Base-by-base conservation (phyloP, 345 rosid species). In the Pistacia vera region DNA sequence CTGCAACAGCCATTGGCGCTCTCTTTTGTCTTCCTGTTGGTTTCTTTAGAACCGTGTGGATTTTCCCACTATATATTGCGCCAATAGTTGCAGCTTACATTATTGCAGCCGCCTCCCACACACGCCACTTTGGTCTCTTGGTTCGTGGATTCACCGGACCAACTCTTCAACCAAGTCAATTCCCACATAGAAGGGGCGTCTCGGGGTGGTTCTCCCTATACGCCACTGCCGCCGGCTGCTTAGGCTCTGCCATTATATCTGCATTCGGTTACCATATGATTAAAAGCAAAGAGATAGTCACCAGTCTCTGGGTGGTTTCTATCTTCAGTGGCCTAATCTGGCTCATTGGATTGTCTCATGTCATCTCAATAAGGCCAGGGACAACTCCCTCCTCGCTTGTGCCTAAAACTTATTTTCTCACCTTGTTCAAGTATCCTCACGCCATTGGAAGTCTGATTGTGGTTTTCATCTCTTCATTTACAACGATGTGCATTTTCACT, bases 271-370 rank as follows among this genome's bases (percentile, higher is more conserved):
- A 84, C 79, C 75, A 83, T 38, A 90, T 90, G 94, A 85, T 90
- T 9, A 52, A 77, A n/a, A 57, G 81, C 18, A 58, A 48, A 0
- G 86, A 86, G 54, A 75, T 55, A 22, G 76, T 76, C 28, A 66
- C 71, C 1, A 81, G 88, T 30, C 81, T 90, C 20, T 90, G 92
- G 94, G 78, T 88, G 8, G 90, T 90, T 71, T 87, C 92, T 3
- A 90, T 88, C 36, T 90, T 87, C 77, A 86, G 92, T 75, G 91
- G 92, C 76, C 78, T 90, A 16, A 78, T 59, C 36, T 90, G 92
- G 94, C 83, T 89, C 14, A 36, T 72, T 2, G 92, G 94, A 8
- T 63, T 81, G 7, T 18, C 81, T 10, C 87, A 86, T 51, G 64
- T 83, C 20, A 12, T 62, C 36, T 35, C 64, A 9, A 35, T 81